Evolutionary conservation across 2,329 filamentous ascomycete genomes (phyloP).

Genomic region (Aspergillus brunneoviolaceus): DNA sequence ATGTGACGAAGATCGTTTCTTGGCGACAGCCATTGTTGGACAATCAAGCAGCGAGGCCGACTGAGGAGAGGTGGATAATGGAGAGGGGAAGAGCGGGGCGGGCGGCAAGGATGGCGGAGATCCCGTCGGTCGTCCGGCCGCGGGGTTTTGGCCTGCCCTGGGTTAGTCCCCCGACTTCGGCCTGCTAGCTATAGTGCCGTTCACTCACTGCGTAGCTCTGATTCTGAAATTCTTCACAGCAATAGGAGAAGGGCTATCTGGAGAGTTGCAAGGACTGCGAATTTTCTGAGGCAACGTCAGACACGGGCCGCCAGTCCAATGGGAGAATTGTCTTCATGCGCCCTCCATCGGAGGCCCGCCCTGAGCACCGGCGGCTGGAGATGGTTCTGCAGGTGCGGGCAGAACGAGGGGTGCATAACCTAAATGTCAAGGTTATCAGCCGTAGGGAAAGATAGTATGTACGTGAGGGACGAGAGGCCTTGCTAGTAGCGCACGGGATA

Average conservation of each 20-base stretch:
- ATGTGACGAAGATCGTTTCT: neutral
- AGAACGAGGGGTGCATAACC: neutral
- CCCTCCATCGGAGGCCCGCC: neutral
- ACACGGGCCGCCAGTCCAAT: no score
- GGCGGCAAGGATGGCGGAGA: neutral
- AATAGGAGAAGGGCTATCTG: no score
- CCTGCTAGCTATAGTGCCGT: neutral
- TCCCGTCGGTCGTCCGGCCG: neutral
- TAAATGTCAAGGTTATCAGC: neutral
- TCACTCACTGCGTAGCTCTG: no score
- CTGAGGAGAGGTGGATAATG: neutral
- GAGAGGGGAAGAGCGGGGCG: neutral
- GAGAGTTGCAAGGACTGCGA: no score
- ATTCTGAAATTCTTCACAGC: no score
- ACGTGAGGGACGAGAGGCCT: neutral
- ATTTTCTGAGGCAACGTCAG: no score
- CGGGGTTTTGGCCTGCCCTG: neutral
- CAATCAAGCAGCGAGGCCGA: neutral
- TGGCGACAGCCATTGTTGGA: neutral
- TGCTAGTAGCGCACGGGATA: neutral
- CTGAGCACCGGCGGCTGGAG: neutral
- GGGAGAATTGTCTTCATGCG: neutral
- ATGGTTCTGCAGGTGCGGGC: neutral
- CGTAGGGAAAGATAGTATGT: neutral
- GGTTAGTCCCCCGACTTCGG: neutral